Percentiles rank a stretch among this genome's conserved stretches.
These are phyloP conservation scores for Penicillium diatomitis DNA, from an alignment of 495 filamentous ascomycete genomes.

Conservation along the genomic window DNA sequence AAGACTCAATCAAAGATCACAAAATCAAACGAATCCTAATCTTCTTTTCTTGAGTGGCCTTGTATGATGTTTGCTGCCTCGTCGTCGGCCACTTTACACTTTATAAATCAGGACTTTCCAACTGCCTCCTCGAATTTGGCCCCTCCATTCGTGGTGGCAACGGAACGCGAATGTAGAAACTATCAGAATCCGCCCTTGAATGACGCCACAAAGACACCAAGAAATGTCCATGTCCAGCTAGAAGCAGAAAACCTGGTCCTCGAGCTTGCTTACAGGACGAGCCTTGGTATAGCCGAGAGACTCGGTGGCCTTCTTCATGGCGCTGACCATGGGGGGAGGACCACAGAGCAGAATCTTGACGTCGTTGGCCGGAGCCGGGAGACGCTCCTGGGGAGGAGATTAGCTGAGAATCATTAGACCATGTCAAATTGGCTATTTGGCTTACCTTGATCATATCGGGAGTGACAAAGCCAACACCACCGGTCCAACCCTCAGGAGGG, in stretches of 20 bases:
- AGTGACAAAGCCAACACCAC: conserved; percentile 88
- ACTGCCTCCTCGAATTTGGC: too few species aligned
- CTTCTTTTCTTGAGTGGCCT: too few species aligned
- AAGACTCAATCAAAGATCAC: too few species aligned
- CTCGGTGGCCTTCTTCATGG: conserved; percentile 93
- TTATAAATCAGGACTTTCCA: too few species aligned
- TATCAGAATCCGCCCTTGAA: neutral
- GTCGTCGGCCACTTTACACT: too few species aligned
- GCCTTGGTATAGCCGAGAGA: conserved; percentile 84
- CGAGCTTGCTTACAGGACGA: conserved; percentile 87
- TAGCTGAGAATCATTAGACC: neutral
- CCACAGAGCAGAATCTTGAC: conserved; percentile 96
- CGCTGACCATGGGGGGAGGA: conserved; percentile 91
- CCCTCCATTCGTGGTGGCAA: too few species aligned
- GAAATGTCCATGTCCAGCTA: conserved; percentile 33
- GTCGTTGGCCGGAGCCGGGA: conserved; percentile 75
- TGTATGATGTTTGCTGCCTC: too few species aligned
- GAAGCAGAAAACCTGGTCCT: conserved; percentile 98
- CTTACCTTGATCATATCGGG: conserved; percentile 89
- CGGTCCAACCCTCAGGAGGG: conserved; percentile 81
- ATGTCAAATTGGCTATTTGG: neutral
- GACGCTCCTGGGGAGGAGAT: conserved; percentile 47
- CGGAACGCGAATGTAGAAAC: too few species aligned
- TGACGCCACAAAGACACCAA: neutral
- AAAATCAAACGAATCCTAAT: too few species aligned